A percentile compares a stretch with the other conserved stretches of the same genome.
Conservation (phyloP, 1,284 basidiomycete genomes). For the Lentinula novae-zelandiae region DNA sequence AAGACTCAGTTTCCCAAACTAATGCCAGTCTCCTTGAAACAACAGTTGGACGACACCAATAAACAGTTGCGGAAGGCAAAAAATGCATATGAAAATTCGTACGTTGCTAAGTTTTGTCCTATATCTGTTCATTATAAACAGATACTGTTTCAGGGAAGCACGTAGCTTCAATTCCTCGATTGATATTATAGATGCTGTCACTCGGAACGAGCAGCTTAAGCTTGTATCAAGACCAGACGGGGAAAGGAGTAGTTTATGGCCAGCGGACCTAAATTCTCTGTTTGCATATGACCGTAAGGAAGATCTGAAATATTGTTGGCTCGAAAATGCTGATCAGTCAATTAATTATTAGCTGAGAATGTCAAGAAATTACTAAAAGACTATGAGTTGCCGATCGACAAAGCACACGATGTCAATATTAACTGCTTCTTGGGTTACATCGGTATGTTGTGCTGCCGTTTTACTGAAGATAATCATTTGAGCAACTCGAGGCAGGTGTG, state of each 20-base stretch:
- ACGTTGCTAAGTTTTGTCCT: conserved; percentile 20
- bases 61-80: conserved; percentile 38
- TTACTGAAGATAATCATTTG: neutral
- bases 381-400: conserved; percentile 41
- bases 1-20: conserved; percentile 41
- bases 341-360: conserved; percentile 28
- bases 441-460: conserved; percentile 28
- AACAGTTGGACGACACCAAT: conserved; percentile 41
- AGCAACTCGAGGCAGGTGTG: neutral
- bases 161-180: conserved; percentile 43
- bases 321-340: neutral
- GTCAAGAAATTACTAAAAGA: conserved; percentile 38
- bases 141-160: conserved; percentile 36
- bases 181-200: conserved; percentile 24
- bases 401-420: conserved; percentile 38
- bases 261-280: conserved; percentile 43
- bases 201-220: conserved; percentile 40
- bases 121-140: neutral
- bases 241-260: conserved; percentile 41
- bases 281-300: conserved; percentile 48
- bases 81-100: conserved; percentile 50
- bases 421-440: conserved; percentile 54
- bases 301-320: neutral
- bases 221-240: conserved; percentile 46
- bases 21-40: conserved; percentile 41